These are phyloP conservation scores for Schoenoplectus triqueter DNA, from an alignment of 202 grass and related monocot species.

Conservation along the genomic window DNA sequence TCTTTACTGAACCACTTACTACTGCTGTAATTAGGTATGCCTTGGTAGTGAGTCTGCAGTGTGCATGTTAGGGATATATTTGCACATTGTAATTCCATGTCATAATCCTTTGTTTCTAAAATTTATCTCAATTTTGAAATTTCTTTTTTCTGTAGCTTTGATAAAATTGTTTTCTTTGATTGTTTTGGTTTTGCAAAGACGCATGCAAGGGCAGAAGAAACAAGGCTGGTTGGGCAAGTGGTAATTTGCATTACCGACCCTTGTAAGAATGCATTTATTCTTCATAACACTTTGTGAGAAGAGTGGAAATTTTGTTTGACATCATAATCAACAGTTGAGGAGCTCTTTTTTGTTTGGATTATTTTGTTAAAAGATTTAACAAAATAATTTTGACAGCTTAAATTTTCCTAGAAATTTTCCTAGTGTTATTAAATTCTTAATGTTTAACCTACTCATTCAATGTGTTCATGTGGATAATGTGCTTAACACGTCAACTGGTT, in stretches of 20 bases:
- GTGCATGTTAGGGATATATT: background rate
- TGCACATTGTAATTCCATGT: slow-evolving; percentile 22
- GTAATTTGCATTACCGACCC: slow-evolving; percentile 43
- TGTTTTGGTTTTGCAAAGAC: slow-evolving; percentile 48
- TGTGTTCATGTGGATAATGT: background rate
- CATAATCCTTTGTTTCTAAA: background rate
- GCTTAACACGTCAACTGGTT: background rate
- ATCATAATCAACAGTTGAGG: slow-evolving; percentile 26
- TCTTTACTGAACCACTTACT: background rate
- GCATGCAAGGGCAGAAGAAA: slow-evolving; percentile 79
- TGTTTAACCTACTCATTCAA: background rate
- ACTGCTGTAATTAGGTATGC: background rate
- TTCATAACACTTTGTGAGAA: slow-evolving; percentile 5
- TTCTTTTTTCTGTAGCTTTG: slow-evolving; percentile 4
- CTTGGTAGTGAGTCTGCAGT: background rate
- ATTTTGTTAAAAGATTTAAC: slow-evolving; percentile 15
- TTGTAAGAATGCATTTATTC: slow-evolving; percentile 39
- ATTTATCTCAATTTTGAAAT: slow-evolving; percentile 18
- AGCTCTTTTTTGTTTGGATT: slow-evolving; percentile 5
- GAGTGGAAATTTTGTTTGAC: background rate
- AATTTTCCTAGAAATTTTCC: background rate
- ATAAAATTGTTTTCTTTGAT: background rate
- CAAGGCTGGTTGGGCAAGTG: slow-evolving; percentile 63
- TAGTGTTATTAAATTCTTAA: background rate
- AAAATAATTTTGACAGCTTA: slow-evolving; percentile 37